A percentile compares a stretch with the other conserved stretches of the same genome.
Conservation (phyloP, 331 rosid genomes). For the Saraca asoca region DNA sequence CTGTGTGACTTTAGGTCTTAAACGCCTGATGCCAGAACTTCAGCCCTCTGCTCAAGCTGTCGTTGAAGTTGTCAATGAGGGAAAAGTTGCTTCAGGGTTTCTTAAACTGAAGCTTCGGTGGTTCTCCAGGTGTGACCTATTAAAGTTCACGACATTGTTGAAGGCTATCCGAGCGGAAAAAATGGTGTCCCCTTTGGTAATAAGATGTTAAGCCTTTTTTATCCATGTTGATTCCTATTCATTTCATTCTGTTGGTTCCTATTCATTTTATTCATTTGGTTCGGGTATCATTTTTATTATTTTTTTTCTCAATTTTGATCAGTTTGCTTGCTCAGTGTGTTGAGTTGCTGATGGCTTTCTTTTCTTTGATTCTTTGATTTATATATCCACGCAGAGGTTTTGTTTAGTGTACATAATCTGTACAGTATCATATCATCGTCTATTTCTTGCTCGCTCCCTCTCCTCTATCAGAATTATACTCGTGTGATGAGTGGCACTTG, state of each 20-base stretch:
- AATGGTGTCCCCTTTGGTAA: slow-evolving; percentile 49
- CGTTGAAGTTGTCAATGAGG: slow-evolving; percentile 32
- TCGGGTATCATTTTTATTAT: slow-evolving; percentile 34
- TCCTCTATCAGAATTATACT: no score
- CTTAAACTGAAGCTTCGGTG: slow-evolving; percentile 69
- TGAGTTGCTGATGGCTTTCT: slow-evolving; percentile 35
- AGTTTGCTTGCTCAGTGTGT: slow-evolving; percentile 39
- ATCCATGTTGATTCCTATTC: no score
- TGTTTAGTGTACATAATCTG: slow-evolving; percentile 42
- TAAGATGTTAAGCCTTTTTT: slow-evolving; percentile 47
- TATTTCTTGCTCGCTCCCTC: slow-evolving; percentile 11
- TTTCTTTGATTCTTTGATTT: slow-evolving; percentile 43
- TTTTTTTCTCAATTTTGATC: slow-evolving; percentile 1
- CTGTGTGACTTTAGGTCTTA: slow-evolving; percentile 58
- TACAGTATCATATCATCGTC: slow-evolving; percentile 33
- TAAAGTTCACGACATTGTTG: slow-evolving; percentile 70
- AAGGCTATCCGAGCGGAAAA: slow-evolving; percentile 75
- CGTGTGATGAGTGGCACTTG: no score
- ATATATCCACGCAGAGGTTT: slow-evolving; percentile 27
- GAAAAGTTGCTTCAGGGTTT: slow-evolving; percentile 37
- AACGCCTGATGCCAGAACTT: slow-evolving; percentile 44
- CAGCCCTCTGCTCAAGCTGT: slow-evolving; percentile 38
- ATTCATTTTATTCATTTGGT: slow-evolving; percentile 72
- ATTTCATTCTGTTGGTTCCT: slow-evolving; percentile 32
- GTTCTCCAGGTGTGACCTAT: slow-evolving; percentile 60